Base-by-base conservation (phyloP, 192 early-diverging fungal species). In the Linnemannia hyalina region DNA sequence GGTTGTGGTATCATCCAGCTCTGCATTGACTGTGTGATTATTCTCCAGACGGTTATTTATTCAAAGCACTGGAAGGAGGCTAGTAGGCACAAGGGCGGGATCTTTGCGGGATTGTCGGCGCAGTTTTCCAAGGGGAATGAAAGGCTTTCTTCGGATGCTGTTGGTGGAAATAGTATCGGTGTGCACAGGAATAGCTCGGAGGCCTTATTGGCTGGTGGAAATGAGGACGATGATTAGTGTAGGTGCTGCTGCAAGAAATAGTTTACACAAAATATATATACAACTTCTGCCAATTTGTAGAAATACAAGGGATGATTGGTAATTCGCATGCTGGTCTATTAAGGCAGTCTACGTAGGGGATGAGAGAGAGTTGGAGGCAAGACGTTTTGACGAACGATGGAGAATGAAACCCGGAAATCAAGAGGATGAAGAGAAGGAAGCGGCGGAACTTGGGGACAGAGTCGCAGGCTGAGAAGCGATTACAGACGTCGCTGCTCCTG, bases 1-100 rank as follows among this genome's bases (percentile, higher is more conserved):
- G 81, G 91, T 4, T 93, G 92, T 63, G 92, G 91, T 23, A 86
- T 87, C 36, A 85, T 93, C 63, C 92, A 93, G 71, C 86, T 93
- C 22, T 82, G 86, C 13, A 85, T 93, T 26, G 92, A 93, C 47
- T 78, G 78, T 35, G 42, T 91, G 32, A 90, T 93, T 29, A 90
- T 93, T 22, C 18, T 77, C 0, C 90, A 93, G 75, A 90, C 89
- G 54, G 74, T 93, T n/a, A 77, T 90, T 16, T 93, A 88, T n/a
- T 90, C 90, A 5, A 80, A 77, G 41, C 68, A 73, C 47, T 86
- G 80, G 79, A 80, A 78, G 73, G 80, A 81, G 23, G 76, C 72
- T 1, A 41, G 29, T 9, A 22, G 68, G 5, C 49, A 52, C 40
- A 42, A 68, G 44, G 41, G 80, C 29, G 80, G 74, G 4, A 11